A percentile compares a stretch with the other conserved stretches of the same genome.
Evolutionary conservation across 2,329 filamentous ascomycete species (phyloP).

Genomic region (Aureobasidium sp.): DNA sequence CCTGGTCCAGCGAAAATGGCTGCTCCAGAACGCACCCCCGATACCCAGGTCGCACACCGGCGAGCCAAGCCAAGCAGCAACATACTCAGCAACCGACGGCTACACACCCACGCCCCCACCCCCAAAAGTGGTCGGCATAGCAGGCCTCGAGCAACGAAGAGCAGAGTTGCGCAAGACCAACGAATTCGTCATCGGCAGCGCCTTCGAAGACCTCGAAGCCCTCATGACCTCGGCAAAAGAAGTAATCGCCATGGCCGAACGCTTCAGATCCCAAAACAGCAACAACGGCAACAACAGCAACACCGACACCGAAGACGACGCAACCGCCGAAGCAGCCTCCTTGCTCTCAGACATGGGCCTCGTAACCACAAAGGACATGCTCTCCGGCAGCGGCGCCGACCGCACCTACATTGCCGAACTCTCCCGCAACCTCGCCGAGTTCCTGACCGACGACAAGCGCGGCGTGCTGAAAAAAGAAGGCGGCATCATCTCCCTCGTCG

Average conservation of each 20-base stretch:
- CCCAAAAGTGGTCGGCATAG: constrained; percentile 73
- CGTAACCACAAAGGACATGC: constrained; percentile 91
- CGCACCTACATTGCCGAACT: constrained; percentile 85
- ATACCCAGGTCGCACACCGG: constrained; percentile 51
- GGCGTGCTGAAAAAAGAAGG: constrained; percentile 73
- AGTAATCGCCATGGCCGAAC: constrained; percentile 86
- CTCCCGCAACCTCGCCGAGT: constrained; percentile 78
- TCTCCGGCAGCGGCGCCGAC: constrained; percentile 64
- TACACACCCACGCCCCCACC: constrained; percentile 20
- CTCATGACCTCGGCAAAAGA: constrained; percentile 97
- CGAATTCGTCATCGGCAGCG: constrained; percentile 82
- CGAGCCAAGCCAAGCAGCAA: constrained; percentile 22
- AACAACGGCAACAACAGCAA: constrained; percentile 48
- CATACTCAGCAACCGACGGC: constrained; percentile 27
- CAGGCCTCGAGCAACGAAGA: constrained; percentile 80
- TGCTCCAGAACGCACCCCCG: constrained; percentile 82
- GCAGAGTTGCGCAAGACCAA: constrained; percentile 85
- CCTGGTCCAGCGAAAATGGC: constrained; percentile 90
- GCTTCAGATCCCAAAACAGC: constrained; percentile 64
- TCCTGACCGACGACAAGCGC: constrained; percentile 75
- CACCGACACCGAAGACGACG: constrained; percentile 49
- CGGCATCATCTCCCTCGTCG: constrained; percentile 82
- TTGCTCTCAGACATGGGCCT: constrained; percentile 77
- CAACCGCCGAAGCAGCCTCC: constrained; percentile 59
- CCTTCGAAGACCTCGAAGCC: constrained; percentile 93